Base-by-base conservation (phyloP, 2,329 filamentous ascomycete genomes). In the Ophiosphaerella korrae region DNA sequence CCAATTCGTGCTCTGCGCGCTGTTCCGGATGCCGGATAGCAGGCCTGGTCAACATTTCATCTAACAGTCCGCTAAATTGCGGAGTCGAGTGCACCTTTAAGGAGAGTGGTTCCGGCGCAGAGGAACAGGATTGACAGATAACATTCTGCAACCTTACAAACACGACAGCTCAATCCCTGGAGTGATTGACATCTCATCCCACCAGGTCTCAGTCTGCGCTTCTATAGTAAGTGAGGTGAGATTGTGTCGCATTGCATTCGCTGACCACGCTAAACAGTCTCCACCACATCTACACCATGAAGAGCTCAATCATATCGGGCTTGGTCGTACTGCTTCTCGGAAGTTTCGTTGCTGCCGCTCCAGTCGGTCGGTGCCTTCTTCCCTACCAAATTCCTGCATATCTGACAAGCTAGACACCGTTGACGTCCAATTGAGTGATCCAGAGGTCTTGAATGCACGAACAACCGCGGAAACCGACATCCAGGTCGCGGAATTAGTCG, bases 181-280 rank as follows among this genome's bases (percentile, higher is more conserved):
- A 38, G 36, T 38, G 36, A 38, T 38, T 16, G 13, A 38, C 36
- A 38, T 38, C 23, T 38, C 36, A 38, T 38, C 36, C 36, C 36
- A 38, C 36, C 36, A 38, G 3, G 36, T 38, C 36, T 38, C 36
- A 38, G 36, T 38, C 16, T 38, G 23, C 36, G 36, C 13, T 23
- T 23, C 23, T 38, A 14, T 23, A 16, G 36, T 38, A 38, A 38
- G 36, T 38, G 36, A 38, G 36, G 5, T 21, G 36, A 18, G 36
- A 11, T 38, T 7, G 14, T 38, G 36, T 23, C 14, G 36, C 14
- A 14, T 38, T 38, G 36, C 36, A 13, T 38, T 5, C 14, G 36
- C 36, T 38, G 14, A 38, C 23, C 7, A 18, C 13, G 36, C 14
- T 12, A 23, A 16, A 38, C 6, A 29, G 26, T 11, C 26, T 29